phyloP scores from a whole-genome alignment of 495 filamentous ascomycete genomes.

The Hypoxylon lienhwacheense region DNA sequence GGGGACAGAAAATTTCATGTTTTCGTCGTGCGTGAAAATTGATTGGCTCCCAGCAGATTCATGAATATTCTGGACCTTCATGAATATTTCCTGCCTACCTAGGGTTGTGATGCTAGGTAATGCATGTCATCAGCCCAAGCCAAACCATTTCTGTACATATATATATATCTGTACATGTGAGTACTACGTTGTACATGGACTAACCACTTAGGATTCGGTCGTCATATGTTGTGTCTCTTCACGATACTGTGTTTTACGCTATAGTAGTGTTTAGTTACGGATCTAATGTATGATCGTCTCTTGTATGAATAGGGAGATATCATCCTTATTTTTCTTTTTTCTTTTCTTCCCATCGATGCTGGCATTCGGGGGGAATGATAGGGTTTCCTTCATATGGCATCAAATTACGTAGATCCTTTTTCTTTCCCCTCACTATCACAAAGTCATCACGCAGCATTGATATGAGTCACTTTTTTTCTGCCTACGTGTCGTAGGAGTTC shows the following conservation, averaged over 20 bases:
- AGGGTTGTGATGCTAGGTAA: slow-evolving; percentile 6
- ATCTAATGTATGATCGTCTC: slow-evolving; percentile 3
- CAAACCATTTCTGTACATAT: slow-evolving; percentile 19
- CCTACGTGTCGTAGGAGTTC: slow-evolving; percentile 7
- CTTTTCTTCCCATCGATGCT: too few species aligned
- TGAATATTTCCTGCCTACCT: slow-evolving; percentile 18
- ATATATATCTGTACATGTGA: slow-evolving; percentile 9
- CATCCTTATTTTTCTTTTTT: too few species aligned
- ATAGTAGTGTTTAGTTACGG: slow-evolving; percentile 3
- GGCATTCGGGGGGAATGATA: neutral
- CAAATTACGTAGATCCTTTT: slow-evolving; percentile 5
- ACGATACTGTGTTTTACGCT: neutral
- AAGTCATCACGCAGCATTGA: slow-evolving; percentile 18
- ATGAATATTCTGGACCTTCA: slow-evolving; percentile 28
- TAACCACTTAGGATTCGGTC: slow-evolving; percentile 1
- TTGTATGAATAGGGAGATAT: slow-evolving; percentile 5
- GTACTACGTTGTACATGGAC: too few species aligned
- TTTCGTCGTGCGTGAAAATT: slow-evolving; percentile 17
- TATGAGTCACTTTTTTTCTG: slow-evolving; percentile 25
- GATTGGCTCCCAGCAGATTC: slow-evolving; percentile 23
- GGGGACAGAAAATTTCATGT: slow-evolving; percentile 23
- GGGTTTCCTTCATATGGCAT: neutral
- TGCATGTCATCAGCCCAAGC: slow-evolving; percentile 28
- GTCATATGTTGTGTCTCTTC: slow-evolving; percentile 9
- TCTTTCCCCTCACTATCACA: slow-evolving; percentile 18